Base-by-base conservation (phyloP, 495 filamentous ascomycete species). In the Penicillium salamii region DNA sequence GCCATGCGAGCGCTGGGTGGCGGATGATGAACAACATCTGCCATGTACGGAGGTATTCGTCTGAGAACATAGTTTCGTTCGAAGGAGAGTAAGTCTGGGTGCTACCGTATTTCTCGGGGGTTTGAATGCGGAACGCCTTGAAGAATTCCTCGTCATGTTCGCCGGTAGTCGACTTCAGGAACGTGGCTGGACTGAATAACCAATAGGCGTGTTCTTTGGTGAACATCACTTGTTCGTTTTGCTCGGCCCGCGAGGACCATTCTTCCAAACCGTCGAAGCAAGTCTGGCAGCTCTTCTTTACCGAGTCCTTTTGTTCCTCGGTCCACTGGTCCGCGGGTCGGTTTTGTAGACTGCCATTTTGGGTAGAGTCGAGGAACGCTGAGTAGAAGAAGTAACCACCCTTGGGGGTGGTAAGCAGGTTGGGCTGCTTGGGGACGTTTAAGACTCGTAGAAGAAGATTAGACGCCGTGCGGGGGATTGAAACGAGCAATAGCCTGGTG, bases 171-270 rank as follows among this genome's bases (percentile, higher is more conserved):
- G 37, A 17, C 41, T 50, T 44, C 12, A 37, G 13, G 21, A 50
- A 32, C 5, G 34, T 23, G 1, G 49, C 53, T 1, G 59, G 58
- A 24, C 55, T 59, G 28, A 18, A 21, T 35, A 62, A 28, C 62
- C 62, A 65, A 26, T 47, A 48, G 8, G 56, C 51, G 49, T 77
- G 73, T 46, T 77, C 71, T 41, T 77, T 77, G 26, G 67, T 59
- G 35, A 67, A 69, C 2, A 67, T 49, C 9, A 52, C 53, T 49
- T 74, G 65, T 14, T 56, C 55, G 12, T 62, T 34, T 2, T 54
- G 36, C 23, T 58, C 29, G 2, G 68, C 69, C 3, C 40, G 44
- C 3, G 49, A 35, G 11, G 69, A 42, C 28, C 54, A 55, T 18
- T 61, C 53, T 21, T 70, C 63, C 2, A 75, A 34, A 0, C 37